Conservation (phyloP, 1,284 basidiomycete species). For the Sporisorium graminicola region DNA sequence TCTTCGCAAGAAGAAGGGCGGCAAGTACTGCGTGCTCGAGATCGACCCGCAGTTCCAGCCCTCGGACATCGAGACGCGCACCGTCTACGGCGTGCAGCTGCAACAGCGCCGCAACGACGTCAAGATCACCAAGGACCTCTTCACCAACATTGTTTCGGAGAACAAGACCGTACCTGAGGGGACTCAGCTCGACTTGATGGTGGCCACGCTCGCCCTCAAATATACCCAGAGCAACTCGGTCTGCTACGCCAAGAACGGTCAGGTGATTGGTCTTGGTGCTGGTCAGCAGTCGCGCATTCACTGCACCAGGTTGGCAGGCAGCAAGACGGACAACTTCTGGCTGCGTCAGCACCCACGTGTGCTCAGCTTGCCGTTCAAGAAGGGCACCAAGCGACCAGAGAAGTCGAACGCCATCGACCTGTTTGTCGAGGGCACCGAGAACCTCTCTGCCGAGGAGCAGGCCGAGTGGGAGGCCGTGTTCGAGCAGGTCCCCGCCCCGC, state of each 20-base stretch:
- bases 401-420: conserved; percentile 98
- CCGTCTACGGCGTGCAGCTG: conserved; percentile 92
- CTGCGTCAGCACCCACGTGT: conserved; percentile 94
- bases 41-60: conserved; percentile 67
- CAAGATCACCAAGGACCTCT: conserved; percentile 85
- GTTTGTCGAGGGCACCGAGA: conserved; percentile 83
- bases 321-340: conserved; percentile 99
- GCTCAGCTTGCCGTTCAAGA: conserved; percentile 92
- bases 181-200: conserved; percentile 64
- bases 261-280: conserved; percentile 94
- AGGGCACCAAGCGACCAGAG: conserved; percentile 95
- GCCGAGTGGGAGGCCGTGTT: conserved; percentile 92
- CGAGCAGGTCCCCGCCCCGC: conserved; percentile 78
- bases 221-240: conserved; percentile 99
- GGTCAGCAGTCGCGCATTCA: conserved; percentile 99
- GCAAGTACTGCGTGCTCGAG: conserved; percentile 95
- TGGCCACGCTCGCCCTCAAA: conserved; percentile 93
- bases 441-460: conserved; percentile 75
- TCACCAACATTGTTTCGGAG: conserved; percentile 87
- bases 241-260: conserved; percentile 91
- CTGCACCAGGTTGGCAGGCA: conserved; percentile 96
- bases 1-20: conserved; percentile 94
- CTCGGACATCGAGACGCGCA: conserved; percentile 81
- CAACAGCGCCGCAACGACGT: conserved; percentile 93
- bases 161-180: conserved; percentile 77